Evolutionary conservation across 129 eudicot genomes (phyloP).

Genomic region (Escallonia herrerae): DNA sequence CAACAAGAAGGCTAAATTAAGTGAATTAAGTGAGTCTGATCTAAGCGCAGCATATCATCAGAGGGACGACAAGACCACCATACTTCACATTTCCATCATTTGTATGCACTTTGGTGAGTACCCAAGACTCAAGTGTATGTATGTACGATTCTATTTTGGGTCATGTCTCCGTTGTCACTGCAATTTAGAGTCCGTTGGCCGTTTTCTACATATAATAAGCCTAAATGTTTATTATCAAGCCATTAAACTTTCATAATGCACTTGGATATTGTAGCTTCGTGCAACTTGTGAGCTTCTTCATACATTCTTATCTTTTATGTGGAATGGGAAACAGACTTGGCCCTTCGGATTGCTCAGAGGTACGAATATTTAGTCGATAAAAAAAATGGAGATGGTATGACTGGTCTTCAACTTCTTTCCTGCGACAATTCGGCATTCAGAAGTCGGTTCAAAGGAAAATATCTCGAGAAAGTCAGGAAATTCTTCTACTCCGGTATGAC

Average conservation of each 20-base stretch:
- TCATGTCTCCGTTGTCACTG: too few relatives aligned
- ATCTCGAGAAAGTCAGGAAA: not conserved
- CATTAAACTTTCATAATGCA: too few relatives aligned
- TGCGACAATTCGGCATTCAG: conserved; percentile 15
- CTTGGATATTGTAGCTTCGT: too few relatives aligned
- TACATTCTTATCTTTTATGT: too few relatives aligned
- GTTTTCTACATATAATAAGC: too few relatives aligned
- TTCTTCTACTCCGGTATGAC: not conserved
- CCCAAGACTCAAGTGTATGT: too few relatives aligned
- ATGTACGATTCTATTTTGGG: too few relatives aligned
- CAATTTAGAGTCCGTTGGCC: too few relatives aligned
- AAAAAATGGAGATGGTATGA: conserved; percentile 31
- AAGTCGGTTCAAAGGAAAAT: not conserved
- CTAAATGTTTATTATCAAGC: too few relatives aligned
- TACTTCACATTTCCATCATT: conserved; percentile 31
- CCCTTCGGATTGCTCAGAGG: conserved; percentile 22
- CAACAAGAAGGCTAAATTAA: not conserved
- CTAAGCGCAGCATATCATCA: not conserved
- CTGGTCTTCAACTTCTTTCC: conserved; percentile 41
- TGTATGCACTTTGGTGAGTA: conserved; percentile 25
- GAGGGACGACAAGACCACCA: conserved; percentile 15
- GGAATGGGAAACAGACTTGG: conserved; percentile 19
- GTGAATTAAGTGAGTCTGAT: not conserved
- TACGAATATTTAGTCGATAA: conserved; percentile 12
- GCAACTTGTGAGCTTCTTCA: too few relatives aligned